Evolutionary conservation across 139 green algal genomes (phyloP), one percentile per base, ranked within the genome.

Genomic region (Micractinium sp.): DNA sequence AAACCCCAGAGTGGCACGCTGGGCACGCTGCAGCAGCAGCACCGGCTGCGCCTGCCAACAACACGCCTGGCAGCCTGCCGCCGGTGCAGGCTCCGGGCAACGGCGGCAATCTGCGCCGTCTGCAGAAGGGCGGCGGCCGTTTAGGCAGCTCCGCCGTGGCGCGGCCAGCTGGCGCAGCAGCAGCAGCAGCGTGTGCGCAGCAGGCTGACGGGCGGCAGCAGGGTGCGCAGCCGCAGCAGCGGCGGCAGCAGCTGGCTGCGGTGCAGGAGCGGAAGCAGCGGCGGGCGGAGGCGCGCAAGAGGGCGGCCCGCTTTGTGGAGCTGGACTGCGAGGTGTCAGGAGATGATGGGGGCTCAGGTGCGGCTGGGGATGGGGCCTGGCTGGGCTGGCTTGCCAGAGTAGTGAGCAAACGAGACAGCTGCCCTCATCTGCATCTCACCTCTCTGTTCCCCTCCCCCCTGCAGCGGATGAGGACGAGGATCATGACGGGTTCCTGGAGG

Each of bases 381-480:
- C n/a, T 47, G 71, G 12, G 39, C 27, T 19, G 9, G 29, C 33
- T 25, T 33, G 63, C 27, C n/a, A n/a, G n/a, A n/a, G n/a, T n/a
- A n/a, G n/a, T n/a, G n/a, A n/a, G n/a, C n/a, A n/a, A n/a, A n/a
- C n/a, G n/a, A n/a, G n/a, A n/a, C n/a, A 74, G n/a, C 7, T 39
- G 31, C 18, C 31, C 71, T 36, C 4, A 12, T 74, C 4, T 71
- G 36, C 1, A 69, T 22, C 69, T 16, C 22, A n/a, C 25, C 18
- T 69, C 23, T 36, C 60, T 53, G 4, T 36, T 36, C 0, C 0
- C 53, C 0, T 36, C 0, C 0, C 47, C 0, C 29, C 63, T 60
- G 25, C 67, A 87, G 81, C 73, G 1, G 88, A 90, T 19, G 81
- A 88, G 82, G 56, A 35, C 4, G 88, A 89, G 29, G 56, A 76